phyloP scores from a whole-genome alignment of 1,284 basidiomycete genomes.

The Peniophora sp. region DNA sequence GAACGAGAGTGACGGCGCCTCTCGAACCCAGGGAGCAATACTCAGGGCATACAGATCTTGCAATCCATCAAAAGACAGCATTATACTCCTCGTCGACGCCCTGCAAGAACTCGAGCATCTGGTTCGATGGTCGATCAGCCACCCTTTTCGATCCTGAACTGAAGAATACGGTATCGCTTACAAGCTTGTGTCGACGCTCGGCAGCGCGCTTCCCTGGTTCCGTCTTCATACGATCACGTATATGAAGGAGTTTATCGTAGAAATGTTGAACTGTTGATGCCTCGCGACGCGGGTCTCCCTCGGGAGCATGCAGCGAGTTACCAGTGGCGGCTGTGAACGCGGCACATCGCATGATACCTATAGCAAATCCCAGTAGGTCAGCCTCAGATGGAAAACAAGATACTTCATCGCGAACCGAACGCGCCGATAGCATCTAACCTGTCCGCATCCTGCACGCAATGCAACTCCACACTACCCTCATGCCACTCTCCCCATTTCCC shows the following conservation, averaged over 20 bases:
- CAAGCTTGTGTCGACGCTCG: constrained; percentile 65
- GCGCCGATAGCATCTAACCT: constrained; percentile 88
- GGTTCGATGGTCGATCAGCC: constrained; percentile 1
- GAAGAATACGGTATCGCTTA: constrained; percentile 30
- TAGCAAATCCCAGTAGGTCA: background rate
- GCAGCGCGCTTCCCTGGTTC: constrained; percentile 61
- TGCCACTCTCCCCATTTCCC: constrained; percentile 69
- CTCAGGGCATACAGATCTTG: too few relatives aligned
- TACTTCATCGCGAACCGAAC: constrained; percentile 78
- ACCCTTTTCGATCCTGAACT: background rate
- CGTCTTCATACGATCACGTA: constrained; percentile 74
- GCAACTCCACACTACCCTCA: constrained; percentile 67
- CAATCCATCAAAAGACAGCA: background rate
- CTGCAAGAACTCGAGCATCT: constrained; percentile 24
- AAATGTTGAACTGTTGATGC: constrained; percentile 78
- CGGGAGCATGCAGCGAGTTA: constrained; percentile 59
- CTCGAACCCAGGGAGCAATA: too few relatives aligned
- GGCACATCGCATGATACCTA: constrained; percentile 80
- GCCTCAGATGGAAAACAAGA: constrained; percentile 6
- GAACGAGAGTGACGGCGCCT: too few relatives aligned
- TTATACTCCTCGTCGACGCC: constrained; percentile 22
- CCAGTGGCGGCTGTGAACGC: constrained; percentile 72
- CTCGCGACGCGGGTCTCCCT: constrained; percentile 36
- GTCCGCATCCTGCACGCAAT: constrained; percentile 92
- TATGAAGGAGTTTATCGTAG: constrained; percentile 77